Evolutionary conservation across 1,284 basidiomycete genomes (phyloP), one percentile per base, ranked within the genome.

Genomic region (Irpex sp.): DNA sequence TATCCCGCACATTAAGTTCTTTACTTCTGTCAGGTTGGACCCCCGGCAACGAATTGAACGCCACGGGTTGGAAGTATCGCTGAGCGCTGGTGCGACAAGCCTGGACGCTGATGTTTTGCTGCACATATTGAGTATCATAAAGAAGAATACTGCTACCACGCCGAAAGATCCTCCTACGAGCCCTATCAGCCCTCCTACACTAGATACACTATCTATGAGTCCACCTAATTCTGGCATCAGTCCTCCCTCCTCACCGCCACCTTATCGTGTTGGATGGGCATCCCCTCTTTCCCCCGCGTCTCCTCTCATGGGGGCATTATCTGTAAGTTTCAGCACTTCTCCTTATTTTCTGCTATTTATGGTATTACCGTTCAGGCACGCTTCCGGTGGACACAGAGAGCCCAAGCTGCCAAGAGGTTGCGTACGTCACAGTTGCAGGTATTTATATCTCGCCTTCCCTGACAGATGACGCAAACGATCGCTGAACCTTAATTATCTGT

Each of bases 21-120:
- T 70, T 28, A 74, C 79, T 5, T 80, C 80, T n/a, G 75, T 83
- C 45, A 77, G 78, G 56, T 83, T 90, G 64, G 82, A 82, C 69
- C 86, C 88, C 2, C 79, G 79, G 63, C 75, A 79, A 56, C 81
- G 82, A 10, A 68, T 88, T 47, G 81, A 87, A 65, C 74, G 77
- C 2, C 80, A 82, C 60, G 85, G 84, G 55, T 69, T 88, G 47
- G 76, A 79, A n/a, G 72, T 76, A 10, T 74, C 74, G 5, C 68
- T 88, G 52, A 74, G 73, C 55, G 64, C 86, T 16, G 82, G 78
- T 37, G 74, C 79, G 54, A 75, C 83, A 56, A 75, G 77, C 47
- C 63, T 85, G 4, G 80, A 84, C 59, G 69, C 83, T 48, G 81
- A 84, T 63, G 72, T 78, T 39, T 56, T 83, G 6, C 74, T 77